These are phyloP conservation scores for Candida pseudoglaebosa DNA, from an alignment of 805 yeast species.

Conservation along the genomic window DNA sequence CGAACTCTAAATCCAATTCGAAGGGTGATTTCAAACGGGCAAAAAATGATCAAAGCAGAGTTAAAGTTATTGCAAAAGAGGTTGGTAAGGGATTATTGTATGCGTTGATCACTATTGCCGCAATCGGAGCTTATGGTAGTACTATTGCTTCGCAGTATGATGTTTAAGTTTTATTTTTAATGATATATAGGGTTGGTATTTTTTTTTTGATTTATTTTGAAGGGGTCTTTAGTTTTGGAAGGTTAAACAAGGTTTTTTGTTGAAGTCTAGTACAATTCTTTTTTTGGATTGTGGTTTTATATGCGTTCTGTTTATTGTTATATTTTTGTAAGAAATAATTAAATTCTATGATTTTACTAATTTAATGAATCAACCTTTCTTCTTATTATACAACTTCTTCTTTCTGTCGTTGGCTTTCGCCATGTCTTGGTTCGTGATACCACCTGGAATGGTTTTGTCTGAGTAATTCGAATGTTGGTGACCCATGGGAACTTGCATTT, in stretches of 20 bases:
- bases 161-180: neutral
- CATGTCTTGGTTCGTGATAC: slow-evolving; percentile 9
- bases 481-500: slow-evolving; percentile 9
- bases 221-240: no score
- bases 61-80: slow-evolving; percentile 24
- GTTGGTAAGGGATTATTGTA: slow-evolving; percentile 29
- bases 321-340: no score
- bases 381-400: slow-evolving; percentile 9
- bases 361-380: slow-evolving; percentile 11
- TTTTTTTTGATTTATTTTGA: neutral
- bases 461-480: slow-evolving; percentile 9
- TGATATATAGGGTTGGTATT: neutral
- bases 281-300: no score
- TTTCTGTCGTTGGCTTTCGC: slow-evolving; percentile 6
- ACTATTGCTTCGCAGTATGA: slow-evolving; percentile 3
- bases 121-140: slow-evolving; percentile 35
- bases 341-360: no score
- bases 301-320: slow-evolving; percentile 17
- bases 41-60: slow-evolving; percentile 6
- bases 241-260: neutral
- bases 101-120: slow-evolving; percentile 27
- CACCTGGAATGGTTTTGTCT: slow-evolving; percentile 11
- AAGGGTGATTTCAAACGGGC: neutral
- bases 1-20: neutral
- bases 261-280: slow-evolving; percentile 3